Base-by-base conservation (phyloP, 257 asterid species). In the Solanum peruvianum region DNA sequence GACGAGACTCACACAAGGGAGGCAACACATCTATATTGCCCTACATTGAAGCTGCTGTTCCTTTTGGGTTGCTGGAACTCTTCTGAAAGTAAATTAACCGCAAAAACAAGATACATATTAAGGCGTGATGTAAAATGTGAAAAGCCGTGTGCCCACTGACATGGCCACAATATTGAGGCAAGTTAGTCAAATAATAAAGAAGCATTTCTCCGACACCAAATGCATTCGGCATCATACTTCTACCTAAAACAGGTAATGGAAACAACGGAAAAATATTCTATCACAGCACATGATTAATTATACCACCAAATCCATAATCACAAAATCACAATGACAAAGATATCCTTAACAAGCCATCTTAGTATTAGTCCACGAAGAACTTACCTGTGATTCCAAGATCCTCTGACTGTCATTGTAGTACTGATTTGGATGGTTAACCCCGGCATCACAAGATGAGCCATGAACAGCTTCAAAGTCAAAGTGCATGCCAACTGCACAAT, bases 381-480 rank as follows among this genome's bases (percentile, higher is more conserved):
- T 72, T 91, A 92, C 98, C 94, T 62, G 91, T 29, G 96, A 87
- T 89, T 93, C 98, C 89, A 95, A 67, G 72, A 92, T 85, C 69
- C 76, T 93, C 87, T 87, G 92, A 94, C 99, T 97, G 90, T 95
- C 99, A 86, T 27, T 93, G 87, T 88, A 96, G 92, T 94, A 97
- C 90, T 96, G 98, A 91, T 95, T 97, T 87, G 98, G 99, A 92
- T 97, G 99, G 91, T 94, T 96, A 83, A 97, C 93, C 85, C 99
- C 99, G 64, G 95, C 95, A 86, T 96, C 99, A 91, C 97, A 96
- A 60, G 96, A 90, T 87, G 94, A 85, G 75, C 92, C 91, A 84
- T 96, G 99, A 90, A 96, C 92, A 88, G 99, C 98, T 93, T 97
- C 99, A 90, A 95, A 97, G 99, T 94, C 91, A 97, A 93, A 58